Conservation (phyloP, 768 basidiomycete species). For the Xanthoconium stramineum region DNA sequence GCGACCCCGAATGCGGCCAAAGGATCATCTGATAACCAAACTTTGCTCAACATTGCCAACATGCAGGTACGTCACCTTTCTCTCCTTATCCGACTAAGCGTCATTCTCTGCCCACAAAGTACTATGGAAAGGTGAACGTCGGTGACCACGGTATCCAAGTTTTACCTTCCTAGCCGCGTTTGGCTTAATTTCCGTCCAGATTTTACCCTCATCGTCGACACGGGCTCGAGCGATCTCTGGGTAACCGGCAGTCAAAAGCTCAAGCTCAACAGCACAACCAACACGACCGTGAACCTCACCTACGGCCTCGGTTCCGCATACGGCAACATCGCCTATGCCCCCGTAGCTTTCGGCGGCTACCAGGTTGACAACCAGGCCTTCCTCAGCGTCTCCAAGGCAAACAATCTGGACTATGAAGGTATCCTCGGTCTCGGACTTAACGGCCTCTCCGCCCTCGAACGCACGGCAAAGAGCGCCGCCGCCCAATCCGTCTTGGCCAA, state of each 20-base stretch:
- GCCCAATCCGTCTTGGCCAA: slow-evolving; percentile 37
- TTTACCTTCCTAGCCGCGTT: background rate
- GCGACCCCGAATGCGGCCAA: slow-evolving; percentile 16
- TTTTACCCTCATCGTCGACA: slow-evolving; percentile 27
- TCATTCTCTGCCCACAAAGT: slow-evolving; percentile 15
- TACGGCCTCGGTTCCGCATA: slow-evolving; percentile 40
- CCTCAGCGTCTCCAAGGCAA: slow-evolving; percentile 18
- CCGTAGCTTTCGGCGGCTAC: slow-evolving; percentile 36
- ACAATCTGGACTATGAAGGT: slow-evolving; percentile 16
- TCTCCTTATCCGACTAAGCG: no score
- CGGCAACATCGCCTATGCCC: slow-evolving; percentile 35
- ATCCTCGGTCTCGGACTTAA: slow-evolving; percentile 29
- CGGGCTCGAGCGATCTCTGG: slow-evolving; percentile 33
- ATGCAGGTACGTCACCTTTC: slow-evolving; percentile 23
- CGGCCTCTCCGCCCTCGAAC: slow-evolving; percentile 22
- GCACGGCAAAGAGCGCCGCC: slow-evolving; percentile 11
- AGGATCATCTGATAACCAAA: slow-evolving; percentile 21
- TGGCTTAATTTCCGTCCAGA: slow-evolving; percentile 13
- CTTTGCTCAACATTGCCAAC: slow-evolving; percentile 23
- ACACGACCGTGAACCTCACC: slow-evolving; percentile 28
- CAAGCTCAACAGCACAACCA: slow-evolving; percentile 29
- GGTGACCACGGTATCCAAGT: slow-evolving; percentile 27
- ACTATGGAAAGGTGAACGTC: slow-evolving; percentile 29
- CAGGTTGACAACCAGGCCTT: slow-evolving; percentile 27
- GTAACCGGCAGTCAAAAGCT: slow-evolving; percentile 19